These are phyloP conservation scores for Cucumis cinereus DNA, from an alignment of 306 rosid species.

Conservation along the genomic window DNA sequence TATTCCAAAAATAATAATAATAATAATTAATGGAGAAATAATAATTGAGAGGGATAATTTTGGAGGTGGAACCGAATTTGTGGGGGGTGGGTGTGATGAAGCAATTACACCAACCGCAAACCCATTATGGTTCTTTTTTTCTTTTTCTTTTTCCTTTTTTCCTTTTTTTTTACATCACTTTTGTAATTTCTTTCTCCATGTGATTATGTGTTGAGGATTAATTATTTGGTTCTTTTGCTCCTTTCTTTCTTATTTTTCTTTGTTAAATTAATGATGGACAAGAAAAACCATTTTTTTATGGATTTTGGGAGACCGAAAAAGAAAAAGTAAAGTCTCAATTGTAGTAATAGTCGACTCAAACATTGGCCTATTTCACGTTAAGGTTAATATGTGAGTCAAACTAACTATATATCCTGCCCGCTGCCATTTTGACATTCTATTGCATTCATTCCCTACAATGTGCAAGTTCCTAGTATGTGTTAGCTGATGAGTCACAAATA, in stretches of 20 bases:
- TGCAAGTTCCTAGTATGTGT: too few relatives aligned
- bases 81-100: slow-evolving; percentile 6
- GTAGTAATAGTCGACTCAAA: too few relatives aligned
- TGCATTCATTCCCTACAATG: too few relatives aligned
- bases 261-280: background rate
- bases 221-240: background rate
- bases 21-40: background rate
- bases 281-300: too few relatives aligned
- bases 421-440: too few relatives aligned
- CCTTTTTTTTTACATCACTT: background rate
- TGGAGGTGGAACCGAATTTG: background rate
- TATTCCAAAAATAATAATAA: too few relatives aligned
- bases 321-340: too few relatives aligned
- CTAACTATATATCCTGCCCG: too few relatives aligned
- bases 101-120: slow-evolving; percentile 5
- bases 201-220: background rate
- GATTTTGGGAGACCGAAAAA: too few relatives aligned
- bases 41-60: slow-evolving; percentile 2
- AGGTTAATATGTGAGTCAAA: too few relatives aligned
- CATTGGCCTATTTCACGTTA: too few relatives aligned
- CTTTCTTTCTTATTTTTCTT: background rate
- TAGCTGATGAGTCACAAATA: too few relatives aligned
- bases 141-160: background rate
- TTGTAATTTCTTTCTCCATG: background rate
- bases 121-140: background rate